These are phyloP conservation scores for Astraeus odoratus DNA, from an alignment of 768 basidiomycete genomes.

Conservation along the genomic window DNA sequence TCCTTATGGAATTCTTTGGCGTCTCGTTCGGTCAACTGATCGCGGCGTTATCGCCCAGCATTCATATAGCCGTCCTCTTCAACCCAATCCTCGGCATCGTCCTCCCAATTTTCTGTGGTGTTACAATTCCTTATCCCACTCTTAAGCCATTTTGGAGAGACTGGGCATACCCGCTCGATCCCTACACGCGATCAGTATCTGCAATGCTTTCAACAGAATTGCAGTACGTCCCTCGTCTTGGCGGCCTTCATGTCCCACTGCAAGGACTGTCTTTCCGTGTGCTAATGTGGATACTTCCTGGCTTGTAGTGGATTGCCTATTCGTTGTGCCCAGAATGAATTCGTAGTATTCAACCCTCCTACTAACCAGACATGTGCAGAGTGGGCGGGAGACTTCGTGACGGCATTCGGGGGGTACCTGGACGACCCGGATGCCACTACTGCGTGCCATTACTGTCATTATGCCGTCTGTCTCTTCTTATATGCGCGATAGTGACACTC, in stretches of 20 bases:
- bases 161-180: slow-evolving; percentile 72
- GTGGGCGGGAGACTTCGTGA: slow-evolving; percentile 68
- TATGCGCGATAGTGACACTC: neutral
- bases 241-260: too few relatives aligned
- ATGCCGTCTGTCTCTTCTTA: slow-evolving; percentile 22
- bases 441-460: slow-evolving; percentile 71
- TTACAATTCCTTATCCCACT: slow-evolving; percentile 63
- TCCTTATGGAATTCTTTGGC: slow-evolving; percentile 66
- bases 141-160: slow-evolving; percentile 62
- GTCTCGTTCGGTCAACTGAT: slow-evolving; percentile 72
- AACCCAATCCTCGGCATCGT: slow-evolving; percentile 68
- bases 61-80: slow-evolving; percentile 74
- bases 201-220: slow-evolving; percentile 76
- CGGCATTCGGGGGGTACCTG: slow-evolving; percentile 63
- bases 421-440: slow-evolving; percentile 54
- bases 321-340: slow-evolving; percentile 61
- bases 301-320: slow-evolving; percentile 51
- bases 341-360: slow-evolving; percentile 66
- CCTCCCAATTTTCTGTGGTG: slow-evolving; percentile 72
- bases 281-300: slow-evolving; percentile 8
- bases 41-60: slow-evolving; percentile 67
- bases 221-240: slow-evolving; percentile 44
- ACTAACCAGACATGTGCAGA: slow-evolving; percentile 60
- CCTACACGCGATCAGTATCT: slow-evolving; percentile 63
- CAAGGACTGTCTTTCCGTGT: neutral